Evolutionary conservation across 495 filamentous ascomycete species (phyloP), one percentile per base, ranked within the genome.

Genomic region (Hypoxylon perforatum): DNA sequence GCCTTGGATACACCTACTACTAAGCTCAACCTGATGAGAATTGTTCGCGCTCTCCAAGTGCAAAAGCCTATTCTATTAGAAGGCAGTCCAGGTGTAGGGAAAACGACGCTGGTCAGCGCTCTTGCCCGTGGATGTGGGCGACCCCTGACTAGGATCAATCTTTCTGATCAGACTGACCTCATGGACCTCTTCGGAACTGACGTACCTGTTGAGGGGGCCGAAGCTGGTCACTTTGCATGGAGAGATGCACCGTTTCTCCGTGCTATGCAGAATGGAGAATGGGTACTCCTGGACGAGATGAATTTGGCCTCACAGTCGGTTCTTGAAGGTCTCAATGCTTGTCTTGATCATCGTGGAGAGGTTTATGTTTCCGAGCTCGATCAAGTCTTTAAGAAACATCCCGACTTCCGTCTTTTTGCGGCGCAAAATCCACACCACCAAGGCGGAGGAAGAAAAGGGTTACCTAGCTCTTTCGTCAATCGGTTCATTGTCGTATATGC

Each of bases 281-380:
- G 96, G 96, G 94, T 98, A 7, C 79, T 99, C 8, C 81, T 99
- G 0, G 96, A 99, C 75, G 96, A 99, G 81, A 97, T 99, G 96
- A 99, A 99, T 69, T 73, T 99, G 50, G 96, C 96, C 2, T 98
- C 96, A 0, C 96, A 98, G 73, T 96, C 94, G 5, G 93, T 99
- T 21, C 87, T 99, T 1, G 96, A 99, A 76, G 96, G 96, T 63
- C 82, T 99, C 15, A 99, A 99, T 69, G 94, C 95, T 14, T 98
- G 96, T 79, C 82, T 99, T 21, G 96, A 99, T 79, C 96, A 99
- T 73, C 90, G 96, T 72, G 95, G 95, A 61, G 92, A 97, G 76
- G 92, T 96, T 1, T 99, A 97, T 65, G 89, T 99, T 62, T 88
- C 96, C 0, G 96, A 99, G 70, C 84, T 99, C 9, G 93, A 96